Evolutionary conservation across 2,329 filamentous ascomycete genomes (phyloP), one percentile per base, ranked within the genome.

Genomic region (Fusarium ramigenum): DNA sequence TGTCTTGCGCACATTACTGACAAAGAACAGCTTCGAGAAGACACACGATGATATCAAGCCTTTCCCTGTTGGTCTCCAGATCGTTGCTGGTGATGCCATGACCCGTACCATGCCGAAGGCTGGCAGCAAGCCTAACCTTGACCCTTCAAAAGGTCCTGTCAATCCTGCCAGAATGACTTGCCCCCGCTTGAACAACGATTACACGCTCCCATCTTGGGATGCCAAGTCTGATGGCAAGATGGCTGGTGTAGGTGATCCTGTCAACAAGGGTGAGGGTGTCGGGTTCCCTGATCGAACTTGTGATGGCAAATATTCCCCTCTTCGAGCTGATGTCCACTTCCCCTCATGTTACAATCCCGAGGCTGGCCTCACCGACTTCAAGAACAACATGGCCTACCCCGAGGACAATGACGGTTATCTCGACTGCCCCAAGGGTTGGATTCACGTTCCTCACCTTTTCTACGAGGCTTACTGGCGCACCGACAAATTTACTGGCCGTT

Each of bases 261-360:
- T 80, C 77, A 89, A 90, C 82, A 73, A 85, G 74, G 88, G 87
- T 54, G 83, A 87, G 49, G 90, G 90, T 69, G 84, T 86, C 23
- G 90, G 89, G n/a, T 92, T 96, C 79, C 93, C 93, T 34, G 87
- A 91, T 78, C 86, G 88, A 79, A 88, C 91, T 77, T 95, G 93
- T 79, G 89, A 92, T 76, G 87, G 88, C 58, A 85, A 83, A 63
- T 86, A 85, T 73, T 91, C 90, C 58, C 90, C 90, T 66, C 85
- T 90, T 49, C 89, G 91, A 43, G 87, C 88, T 63, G 91, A 93
- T 73, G 83, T 93, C 44, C 91, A 92, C 84, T 93, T 93, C 83
- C 92, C 92, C 10, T 91, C 90, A 10, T 93, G 92, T 85, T 93
- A 93, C 87, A 88, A 93, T 81, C 92, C 91, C 36, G 80, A 86